phyloP scores from a whole-genome alignment of 2,329 filamentous ascomycete species.

The Pseudocercospora vitis region DNA sequence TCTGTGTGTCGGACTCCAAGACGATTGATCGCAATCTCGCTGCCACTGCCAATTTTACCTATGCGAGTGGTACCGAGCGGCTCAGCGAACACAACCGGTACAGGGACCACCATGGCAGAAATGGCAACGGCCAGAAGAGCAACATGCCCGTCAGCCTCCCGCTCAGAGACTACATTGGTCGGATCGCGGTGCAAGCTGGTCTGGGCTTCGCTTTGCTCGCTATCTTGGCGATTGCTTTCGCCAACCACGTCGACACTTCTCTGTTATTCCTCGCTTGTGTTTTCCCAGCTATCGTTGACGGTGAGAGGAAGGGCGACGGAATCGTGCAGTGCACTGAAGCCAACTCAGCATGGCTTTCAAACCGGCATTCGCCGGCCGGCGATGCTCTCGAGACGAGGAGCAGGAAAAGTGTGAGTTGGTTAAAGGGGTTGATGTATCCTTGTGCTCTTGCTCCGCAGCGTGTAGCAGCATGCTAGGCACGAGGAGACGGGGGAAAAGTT shows the following conservation, averaged over 20 bases:
- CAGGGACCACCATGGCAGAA: conserved; percentile 32
- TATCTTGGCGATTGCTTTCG: conserved; percentile 1
- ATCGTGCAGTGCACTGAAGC: conserved; percentile 12
- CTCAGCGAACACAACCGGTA: conserved; percentile 23
- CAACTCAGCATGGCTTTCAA: conserved; percentile 10
- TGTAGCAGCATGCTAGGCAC: background rate
- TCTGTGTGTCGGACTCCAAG: background rate
- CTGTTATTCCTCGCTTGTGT: background rate
- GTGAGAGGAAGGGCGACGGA: background rate
- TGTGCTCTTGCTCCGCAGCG: conserved; percentile 4
- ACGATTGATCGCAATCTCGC: conserved; percentile 3
- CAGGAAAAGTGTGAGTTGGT: background rate
- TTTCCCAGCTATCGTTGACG: background rate
- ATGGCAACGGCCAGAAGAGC: conserved; percentile 4
- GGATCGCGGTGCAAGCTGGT: conserved; percentile 3
- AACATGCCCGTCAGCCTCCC: conserved; percentile 1
- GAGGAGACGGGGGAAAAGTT: background rate
- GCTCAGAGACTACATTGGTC: conserved; percentile 10
- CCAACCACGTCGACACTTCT: background rate
- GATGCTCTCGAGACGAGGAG: conserved; percentile 4
- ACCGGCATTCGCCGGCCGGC: background rate
- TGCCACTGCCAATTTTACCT: conserved; percentile 2
- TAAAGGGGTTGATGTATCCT: conserved; percentile 17
- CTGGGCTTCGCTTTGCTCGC: conserved; percentile 7
- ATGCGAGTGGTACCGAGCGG: conserved; percentile 9